phyloP scores from a whole-genome alignment of 2,329 filamentous ascomycete species.

The Ceratocystis lukuohia region DNA sequence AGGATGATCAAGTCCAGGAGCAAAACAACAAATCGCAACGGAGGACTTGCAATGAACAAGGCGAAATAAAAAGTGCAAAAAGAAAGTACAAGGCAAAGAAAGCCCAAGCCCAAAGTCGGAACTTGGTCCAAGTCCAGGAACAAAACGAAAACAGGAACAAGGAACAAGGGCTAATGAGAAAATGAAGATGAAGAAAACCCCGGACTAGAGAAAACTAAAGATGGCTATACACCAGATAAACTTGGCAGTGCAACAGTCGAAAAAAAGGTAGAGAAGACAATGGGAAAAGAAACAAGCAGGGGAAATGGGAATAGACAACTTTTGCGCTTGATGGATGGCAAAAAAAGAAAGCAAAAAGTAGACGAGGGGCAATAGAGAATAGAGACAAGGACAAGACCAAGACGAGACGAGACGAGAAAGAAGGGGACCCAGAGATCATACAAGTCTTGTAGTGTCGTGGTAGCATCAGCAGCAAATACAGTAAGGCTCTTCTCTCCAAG shows the following conservation, averaged over 20 bases:
- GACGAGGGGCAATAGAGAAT: background rate
- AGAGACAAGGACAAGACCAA: background rate
- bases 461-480: too few relatives aligned
- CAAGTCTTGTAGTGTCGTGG: background rate
- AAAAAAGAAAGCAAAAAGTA: background rate
- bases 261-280: conserved; percentile 8
- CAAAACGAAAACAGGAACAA: conserved; percentile 3
- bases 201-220: background rate
- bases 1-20: background rate
- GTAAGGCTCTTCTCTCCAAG: too few relatives aligned
- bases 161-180: background rate
- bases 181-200: background rate
- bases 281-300: background rate
- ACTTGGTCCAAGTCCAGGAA: background rate
- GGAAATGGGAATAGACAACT: background rate
- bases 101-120: background rate
- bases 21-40: background rate
- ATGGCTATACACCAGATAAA: too few relatives aligned
- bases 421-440: conserved; percentile 8
- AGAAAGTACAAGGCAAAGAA: background rate
- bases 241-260: too few relatives aligned
- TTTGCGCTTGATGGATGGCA: background rate
- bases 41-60: background rate
- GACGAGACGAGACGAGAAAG: too few relatives aligned
- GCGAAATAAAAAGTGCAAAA: background rate